Evolutionary conservation across 257 asterid species (phyloP), one percentile per base, ranked within the genome.

Genomic region (Lithospermum erythrorhizon): DNA sequence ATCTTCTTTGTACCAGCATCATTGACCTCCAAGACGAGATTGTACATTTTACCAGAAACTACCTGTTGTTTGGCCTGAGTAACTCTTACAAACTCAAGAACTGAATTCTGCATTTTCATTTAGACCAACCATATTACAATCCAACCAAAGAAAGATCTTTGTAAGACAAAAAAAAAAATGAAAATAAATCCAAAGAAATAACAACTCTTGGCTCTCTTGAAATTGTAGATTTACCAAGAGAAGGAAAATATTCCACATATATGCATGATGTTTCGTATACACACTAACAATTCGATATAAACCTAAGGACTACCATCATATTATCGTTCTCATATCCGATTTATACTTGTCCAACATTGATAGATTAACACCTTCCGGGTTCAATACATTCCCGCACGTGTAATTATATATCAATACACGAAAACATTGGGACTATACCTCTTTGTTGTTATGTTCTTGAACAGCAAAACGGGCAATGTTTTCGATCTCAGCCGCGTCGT

Each of bases 391-490:
- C 32, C 4, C n/a, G n/a, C n/a, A n/a, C n/a, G n/a, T n/a, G n/a
- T n/a, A n/a, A n/a, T n/a, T n/a, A n/a, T n/a, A n/a, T n/a, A n/a
- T n/a, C n/a, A n/a, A n/a, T n/a, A n/a, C n/a, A n/a, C n/a, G n/a
- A n/a, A n/a, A n/a, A n/a, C n/a, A n/a, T n/a, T n/a, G 27, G 17
- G 10, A 8, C 21, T 49, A 54, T 2, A 79, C 85, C 83, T 75
- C 70, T 29, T 77, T 71, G 21, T 57, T 73, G 65, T 82, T 82
- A 65, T 79, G 75, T 53, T 79, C 68, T 58, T 72, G 67, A 59
- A 82, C 82, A 55, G 86, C 83, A 49, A 77, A 82, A 22, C 86
- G 78, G 4, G 79, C 83, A 14, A 82, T 57, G 51, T 57, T 64
- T 61, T 73, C 82, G 25, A 79, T 62, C 21, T 79, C 82, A 1